Evolutionary conservation across 345 rosid species (phyloP).

Genomic region (Eucalyptus marginata): DNA sequence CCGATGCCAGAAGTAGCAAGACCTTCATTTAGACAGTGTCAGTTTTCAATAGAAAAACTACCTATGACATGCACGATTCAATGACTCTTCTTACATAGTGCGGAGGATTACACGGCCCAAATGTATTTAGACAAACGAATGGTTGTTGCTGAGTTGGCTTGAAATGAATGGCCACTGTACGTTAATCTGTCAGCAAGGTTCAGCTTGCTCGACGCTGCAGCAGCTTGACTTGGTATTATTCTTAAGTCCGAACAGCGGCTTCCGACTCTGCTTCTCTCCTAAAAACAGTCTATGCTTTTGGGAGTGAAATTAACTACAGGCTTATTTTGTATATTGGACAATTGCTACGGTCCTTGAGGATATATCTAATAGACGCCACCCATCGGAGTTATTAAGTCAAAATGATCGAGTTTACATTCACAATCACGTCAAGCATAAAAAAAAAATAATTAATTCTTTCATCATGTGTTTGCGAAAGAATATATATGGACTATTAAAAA

Average conservation of each 20-base stretch:
- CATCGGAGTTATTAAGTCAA: background rate
- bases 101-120: background rate
- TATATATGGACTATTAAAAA: too few relatives aligned
- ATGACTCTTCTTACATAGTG: background rate
- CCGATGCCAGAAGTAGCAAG: background rate
- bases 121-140: background rate
- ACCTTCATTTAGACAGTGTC: background rate
- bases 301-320: background rate
- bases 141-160: background rate
- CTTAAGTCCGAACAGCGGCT: background rate
- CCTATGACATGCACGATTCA: background rate
- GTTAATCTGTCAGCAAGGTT: background rate
- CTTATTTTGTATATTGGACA: background rate
- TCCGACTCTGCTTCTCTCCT: background rate
- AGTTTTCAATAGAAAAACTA: background rate
- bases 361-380: background rate
- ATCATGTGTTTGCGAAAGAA: too few relatives aligned
- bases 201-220: background rate
- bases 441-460: too few relatives aligned
- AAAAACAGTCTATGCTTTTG: background rate
- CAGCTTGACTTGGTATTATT: background rate
- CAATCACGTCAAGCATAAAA: background rate
- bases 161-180: background rate
- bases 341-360: background rate
- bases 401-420: background rate